A percentile compares a stretch with the other conserved stretches of the same genome.
These are phyloP conservation scores for Astrocystis sublimbata DNA, from an alignment of 495 filamentous ascomycete species.

Conservation along the genomic window DNA sequence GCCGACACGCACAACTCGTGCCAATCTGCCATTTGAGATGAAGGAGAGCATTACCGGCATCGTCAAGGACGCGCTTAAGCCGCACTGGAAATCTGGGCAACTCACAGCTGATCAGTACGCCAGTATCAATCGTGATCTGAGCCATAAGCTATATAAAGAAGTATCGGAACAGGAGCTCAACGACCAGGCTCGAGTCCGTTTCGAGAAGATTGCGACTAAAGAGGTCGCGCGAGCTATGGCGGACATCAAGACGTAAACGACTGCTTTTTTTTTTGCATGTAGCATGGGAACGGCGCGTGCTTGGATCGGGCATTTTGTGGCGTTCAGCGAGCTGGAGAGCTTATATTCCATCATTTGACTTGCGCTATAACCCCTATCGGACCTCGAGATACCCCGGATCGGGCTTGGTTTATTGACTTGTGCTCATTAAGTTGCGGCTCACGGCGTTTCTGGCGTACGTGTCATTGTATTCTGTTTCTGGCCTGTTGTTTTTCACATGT, in stretches of 20 bases:
- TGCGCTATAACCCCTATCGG: background rate
- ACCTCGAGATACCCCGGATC: conserved; percentile 19
- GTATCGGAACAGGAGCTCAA: conserved; percentile 59
- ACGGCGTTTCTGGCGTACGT: conserved; percentile 14
- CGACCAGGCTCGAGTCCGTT: conserved; percentile 57
- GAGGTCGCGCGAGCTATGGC: conserved; percentile 72
- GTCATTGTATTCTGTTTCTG: conserved; percentile 8
- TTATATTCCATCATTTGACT: background rate
- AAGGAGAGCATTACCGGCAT: conserved; percentile 82
- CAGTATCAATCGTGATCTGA: conserved; percentile 81
- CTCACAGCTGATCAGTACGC: conserved; percentile 83
- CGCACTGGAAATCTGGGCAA: conserved; percentile 68
- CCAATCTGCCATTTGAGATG: conserved; percentile 63
- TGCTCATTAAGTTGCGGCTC: conserved; percentile 9
- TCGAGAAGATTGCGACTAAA: conserved; percentile 68
- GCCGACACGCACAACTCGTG: conserved; percentile 54
- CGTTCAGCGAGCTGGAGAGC: conserved; percentile 3
- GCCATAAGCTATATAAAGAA: conserved; percentile 80
- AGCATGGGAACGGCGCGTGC: conserved; percentile 16
- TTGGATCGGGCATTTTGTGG: conserved; percentile 16
- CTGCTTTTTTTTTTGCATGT: conserved; percentile 12
- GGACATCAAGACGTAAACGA: conserved; percentile 42
- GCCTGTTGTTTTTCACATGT: conserved; percentile 6
- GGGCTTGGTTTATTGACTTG: conserved; percentile 11
- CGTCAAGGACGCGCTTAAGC: conserved; percentile 73